phyloP scores from a whole-genome alignment of 257 asterid genomes.

The Misopates orontium region DNA sequence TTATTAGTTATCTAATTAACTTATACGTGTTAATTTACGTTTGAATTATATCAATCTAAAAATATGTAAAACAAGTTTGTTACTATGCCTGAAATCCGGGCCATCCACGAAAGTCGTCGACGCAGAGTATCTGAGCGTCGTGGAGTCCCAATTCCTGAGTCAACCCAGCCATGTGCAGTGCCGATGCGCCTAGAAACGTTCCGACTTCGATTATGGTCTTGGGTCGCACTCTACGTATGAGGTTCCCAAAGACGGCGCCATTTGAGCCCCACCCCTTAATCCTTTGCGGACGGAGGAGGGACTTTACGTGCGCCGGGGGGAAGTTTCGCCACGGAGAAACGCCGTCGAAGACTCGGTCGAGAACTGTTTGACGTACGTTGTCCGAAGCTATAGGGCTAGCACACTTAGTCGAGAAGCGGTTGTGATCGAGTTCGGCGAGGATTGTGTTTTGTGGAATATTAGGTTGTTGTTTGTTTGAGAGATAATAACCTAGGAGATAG shows the following conservation, averaged over 20 bases:
- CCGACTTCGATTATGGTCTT: slow-evolving; percentile 61
- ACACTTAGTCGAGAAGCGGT: slow-evolving; percentile 13
- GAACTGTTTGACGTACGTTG: slow-evolving; percentile 30
- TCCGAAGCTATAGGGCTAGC: background rate
- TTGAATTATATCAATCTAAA: no score
- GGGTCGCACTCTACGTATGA: slow-evolving; percentile 49
- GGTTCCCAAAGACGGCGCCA: slow-evolving; percentile 56
- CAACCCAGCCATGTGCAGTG: slow-evolving; percentile 57
- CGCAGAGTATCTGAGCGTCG: slow-evolving; percentile 47
- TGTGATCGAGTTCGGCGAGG: slow-evolving; percentile 9
- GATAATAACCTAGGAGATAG: slow-evolving; percentile 27
- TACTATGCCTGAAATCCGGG: slow-evolving; percentile 36
- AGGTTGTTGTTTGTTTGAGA: slow-evolving; percentile 2
- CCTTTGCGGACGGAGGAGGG: slow-evolving; percentile 36
- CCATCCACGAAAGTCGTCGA: slow-evolving; percentile 80
- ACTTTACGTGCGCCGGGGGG: slow-evolving; percentile 46
- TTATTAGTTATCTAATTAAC: no score
- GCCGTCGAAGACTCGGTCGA: slow-evolving; percentile 51
- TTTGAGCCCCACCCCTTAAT: slow-evolving; percentile 66
- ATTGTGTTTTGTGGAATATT: background rate
- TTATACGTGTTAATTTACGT: no score
- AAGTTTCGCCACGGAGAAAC: slow-evolving; percentile 56
- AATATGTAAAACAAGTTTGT: no score
- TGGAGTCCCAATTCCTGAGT: slow-evolving; percentile 40
- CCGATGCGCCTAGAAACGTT: slow-evolving; percentile 68